These are phyloP conservation scores for Pseudovirgaria hyperparasitica DNA, from an alignment of 2,329 filamentous ascomycete genomes.

Conservation along the genomic window DNA sequence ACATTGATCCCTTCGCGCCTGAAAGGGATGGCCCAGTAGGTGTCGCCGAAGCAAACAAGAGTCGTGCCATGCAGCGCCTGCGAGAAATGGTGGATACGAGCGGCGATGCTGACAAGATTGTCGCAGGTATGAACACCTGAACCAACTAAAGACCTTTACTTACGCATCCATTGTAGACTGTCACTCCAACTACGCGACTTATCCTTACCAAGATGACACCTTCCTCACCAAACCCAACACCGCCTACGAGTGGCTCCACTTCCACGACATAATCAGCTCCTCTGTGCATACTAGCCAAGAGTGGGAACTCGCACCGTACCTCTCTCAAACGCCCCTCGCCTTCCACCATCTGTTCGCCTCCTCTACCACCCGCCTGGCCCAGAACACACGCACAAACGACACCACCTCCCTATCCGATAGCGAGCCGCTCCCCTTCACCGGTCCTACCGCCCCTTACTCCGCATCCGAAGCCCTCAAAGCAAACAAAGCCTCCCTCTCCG, in stretches of 20 bases:
- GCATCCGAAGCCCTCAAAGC: conserved; percentile 71
- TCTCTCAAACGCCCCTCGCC: conserved; percentile 73
- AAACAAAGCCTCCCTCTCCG: conserved; percentile 60
- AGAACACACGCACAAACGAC: conserved; percentile 31
- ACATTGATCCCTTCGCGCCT: conserved; percentile 45
- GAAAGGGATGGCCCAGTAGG: conserved; percentile 37
- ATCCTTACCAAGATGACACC: conserved; percentile 86
- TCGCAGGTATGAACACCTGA: conserved; percentile 36
- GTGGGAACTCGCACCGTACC: conserved; percentile 82
- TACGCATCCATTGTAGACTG: conserved; percentile 41
- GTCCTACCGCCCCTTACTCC: conserved; percentile 67
- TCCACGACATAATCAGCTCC: conserved; percentile 73
- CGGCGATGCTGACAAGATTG: conserved; percentile 65
- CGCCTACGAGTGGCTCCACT: conserved; percentile 91
- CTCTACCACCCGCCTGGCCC: conserved; percentile 26
- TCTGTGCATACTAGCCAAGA: conserved; percentile 74
- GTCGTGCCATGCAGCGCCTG: conserved; percentile 57
- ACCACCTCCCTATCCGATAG: conserved; percentile 24
- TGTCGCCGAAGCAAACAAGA: conserved; percentile 61
- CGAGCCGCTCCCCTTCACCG: conserved; percentile 58
- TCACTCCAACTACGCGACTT: conserved; percentile 73
- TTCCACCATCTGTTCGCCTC: conserved; percentile 83
- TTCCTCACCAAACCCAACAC: conserved; percentile 76
- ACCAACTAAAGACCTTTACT: conserved; percentile 7
- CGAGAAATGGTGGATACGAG: conserved; percentile 67